phyloP scores from a whole-genome alignment of 306 rosid species.

The Prosopis cineraria region DNA sequence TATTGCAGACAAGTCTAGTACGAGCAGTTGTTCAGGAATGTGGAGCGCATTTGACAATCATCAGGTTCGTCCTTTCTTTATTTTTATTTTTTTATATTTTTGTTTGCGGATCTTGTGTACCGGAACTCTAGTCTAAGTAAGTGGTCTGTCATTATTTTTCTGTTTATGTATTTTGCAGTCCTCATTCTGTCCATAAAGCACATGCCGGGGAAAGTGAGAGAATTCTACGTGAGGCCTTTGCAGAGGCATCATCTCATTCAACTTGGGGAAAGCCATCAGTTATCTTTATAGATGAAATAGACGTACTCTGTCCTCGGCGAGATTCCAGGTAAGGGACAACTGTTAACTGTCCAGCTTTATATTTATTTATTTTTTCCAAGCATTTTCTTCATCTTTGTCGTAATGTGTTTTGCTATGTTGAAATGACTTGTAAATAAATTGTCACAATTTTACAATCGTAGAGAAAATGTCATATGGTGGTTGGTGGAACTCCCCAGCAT shows the following conservation, averaged over 20 bases:
- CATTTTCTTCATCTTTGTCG: constrained; percentile 19
- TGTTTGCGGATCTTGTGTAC: constrained; percentile 5
- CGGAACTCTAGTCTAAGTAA: constrained; percentile 2
- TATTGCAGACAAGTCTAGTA: constrained; percentile 82
- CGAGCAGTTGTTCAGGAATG: constrained; percentile 84
- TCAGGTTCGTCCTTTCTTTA: constrained; percentile 51
- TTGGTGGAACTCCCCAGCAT: not conserved
- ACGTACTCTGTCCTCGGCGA: constrained; percentile 87
- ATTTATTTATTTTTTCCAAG: constrained; percentile 15
- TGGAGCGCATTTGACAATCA: constrained; percentile 68
- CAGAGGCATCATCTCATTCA: constrained; percentile 66
- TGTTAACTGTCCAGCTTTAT: constrained; percentile 8
- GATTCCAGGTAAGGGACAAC: constrained; percentile 63
- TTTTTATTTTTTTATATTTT: not conserved
- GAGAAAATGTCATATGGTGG: not conserved
- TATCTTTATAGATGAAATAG: constrained; percentile 87
- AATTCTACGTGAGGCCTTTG: constrained; percentile 76
- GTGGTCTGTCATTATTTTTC: constrained; percentile 27
- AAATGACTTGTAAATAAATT: constrained; percentile 11
- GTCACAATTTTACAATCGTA: constrained; percentile 13
- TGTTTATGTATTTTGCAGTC: constrained; percentile 53
- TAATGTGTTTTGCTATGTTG: not conserved
- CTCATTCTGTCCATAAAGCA: constrained; percentile 71
- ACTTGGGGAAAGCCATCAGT: constrained; percentile 67
- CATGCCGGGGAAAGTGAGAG: constrained; percentile 88